Evolutionary conservation across 306 rosid species (phyloP).

Genomic region (Cucurbita moschata): DNA sequence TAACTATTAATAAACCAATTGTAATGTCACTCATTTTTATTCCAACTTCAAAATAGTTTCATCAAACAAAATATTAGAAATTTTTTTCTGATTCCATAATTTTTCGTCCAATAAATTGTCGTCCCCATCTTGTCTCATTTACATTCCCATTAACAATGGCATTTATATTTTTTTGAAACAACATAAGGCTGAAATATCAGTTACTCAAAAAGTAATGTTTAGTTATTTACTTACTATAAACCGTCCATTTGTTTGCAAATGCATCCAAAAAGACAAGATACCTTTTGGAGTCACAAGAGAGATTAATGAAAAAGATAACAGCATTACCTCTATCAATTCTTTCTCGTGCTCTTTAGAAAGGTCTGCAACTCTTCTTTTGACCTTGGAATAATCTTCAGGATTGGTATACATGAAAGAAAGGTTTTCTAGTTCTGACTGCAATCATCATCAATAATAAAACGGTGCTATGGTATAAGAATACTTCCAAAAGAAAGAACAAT

Average conservation of each 20-base stretch:
- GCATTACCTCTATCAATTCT: conserved; percentile 77
- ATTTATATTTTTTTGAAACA: background rate
- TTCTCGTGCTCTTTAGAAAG: conserved; percentile 81
- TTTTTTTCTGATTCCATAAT: background rate
- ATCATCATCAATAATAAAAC: background rate
- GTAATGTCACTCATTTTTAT: background rate
- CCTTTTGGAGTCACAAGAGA: background rate
- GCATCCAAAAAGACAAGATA: background rate
- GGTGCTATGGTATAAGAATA: background rate
- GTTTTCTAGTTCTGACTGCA: conserved; percentile 96
- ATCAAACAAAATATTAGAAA: background rate
- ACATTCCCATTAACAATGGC: background rate
- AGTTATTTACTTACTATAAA: background rate
- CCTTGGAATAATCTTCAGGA: conserved; percentile 84
- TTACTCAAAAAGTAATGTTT: background rate
- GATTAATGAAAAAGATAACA: conserved; percentile 9
- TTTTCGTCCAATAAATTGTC: background rate
- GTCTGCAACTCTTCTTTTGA: conserved; percentile 78
- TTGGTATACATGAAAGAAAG: conserved; percentile 90
- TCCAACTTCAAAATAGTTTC: background rate
- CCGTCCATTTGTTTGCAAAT: background rate
- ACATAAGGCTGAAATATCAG: background rate
- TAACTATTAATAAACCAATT: background rate
- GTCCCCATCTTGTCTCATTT: background rate
- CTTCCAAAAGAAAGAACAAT: background rate